Conservation (phyloP, 148 eudicot genomes). For the Dysphania ambrosioides region DNA sequence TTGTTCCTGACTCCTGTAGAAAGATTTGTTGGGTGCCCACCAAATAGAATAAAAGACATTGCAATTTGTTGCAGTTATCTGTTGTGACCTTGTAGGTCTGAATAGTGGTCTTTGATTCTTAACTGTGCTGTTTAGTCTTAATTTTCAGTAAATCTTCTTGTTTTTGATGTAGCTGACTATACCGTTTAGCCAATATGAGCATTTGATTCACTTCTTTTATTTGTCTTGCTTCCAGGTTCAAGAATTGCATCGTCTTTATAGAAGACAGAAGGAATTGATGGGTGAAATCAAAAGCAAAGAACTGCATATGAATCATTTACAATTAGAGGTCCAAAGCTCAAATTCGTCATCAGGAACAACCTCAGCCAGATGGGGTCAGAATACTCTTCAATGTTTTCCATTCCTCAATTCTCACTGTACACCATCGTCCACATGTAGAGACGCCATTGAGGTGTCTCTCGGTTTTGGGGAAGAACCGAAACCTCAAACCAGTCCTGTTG, state of each 20-base stretch:
- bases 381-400: conserved; percentile 23
- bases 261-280: conserved; percentile 47
- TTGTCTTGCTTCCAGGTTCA: conserved; percentile 36
- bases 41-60: too few relatives aligned
- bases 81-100: neutral
- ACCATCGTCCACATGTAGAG: conserved; percentile 8
- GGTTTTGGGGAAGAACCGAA: conserved; percentile 12
- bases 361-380: conserved; percentile 19
- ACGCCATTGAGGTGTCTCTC: conserved; percentile 8
- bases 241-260: conserved; percentile 44
- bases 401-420: conserved; percentile 16
- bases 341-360: conserved; percentile 23
- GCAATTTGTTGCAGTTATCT: neutral
- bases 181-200: neutral
- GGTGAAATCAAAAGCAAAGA: conserved; percentile 34
- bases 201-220: neutral
- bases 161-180: neutral
- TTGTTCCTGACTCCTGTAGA: too few relatives aligned
- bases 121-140: too few relatives aligned
- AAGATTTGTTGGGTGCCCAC: too few relatives aligned
- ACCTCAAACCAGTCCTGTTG: neutral
- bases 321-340: conserved; percentile 24
- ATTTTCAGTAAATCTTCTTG: neutral
- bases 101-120: too few relatives aligned
- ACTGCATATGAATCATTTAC: conserved; percentile 15